Evolutionary conservation across 306 rosid genomes (phyloP).

Genomic region (Geum urbanum): DNA sequence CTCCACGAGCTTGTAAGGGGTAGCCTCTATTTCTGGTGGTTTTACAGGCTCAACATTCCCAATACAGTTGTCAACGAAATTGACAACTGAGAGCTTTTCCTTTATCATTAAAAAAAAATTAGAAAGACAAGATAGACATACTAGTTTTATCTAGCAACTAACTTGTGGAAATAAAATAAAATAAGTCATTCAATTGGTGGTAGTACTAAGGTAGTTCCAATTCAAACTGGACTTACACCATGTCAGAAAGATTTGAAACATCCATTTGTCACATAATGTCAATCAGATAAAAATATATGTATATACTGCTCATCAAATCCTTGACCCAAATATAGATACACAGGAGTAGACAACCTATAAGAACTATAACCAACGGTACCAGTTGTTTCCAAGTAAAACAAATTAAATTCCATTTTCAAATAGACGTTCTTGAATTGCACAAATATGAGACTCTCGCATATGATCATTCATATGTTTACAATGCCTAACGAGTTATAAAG

Average conservation of each 20-base stretch:
- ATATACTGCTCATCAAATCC: not conserved
- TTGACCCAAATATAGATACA: not conserved
- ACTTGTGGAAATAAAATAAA: not conserved
- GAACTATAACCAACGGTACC: too few species aligned
- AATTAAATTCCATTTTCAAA: too few species aligned
- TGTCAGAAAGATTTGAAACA: not conserved
- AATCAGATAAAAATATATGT: not conserved
- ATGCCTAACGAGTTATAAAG: not conserved
- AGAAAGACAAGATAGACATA: not conserved
- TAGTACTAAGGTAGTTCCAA: too few species aligned
- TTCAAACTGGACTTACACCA: not conserved
- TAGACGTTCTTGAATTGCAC: too few species aligned
- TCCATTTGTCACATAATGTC: not conserved
- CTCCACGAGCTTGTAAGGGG: constrained; percentile 72
- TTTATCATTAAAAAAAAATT: constrained; percentile 28
- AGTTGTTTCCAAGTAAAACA: too few species aligned
- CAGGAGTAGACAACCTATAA: not conserved
- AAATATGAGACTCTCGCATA: too few species aligned
- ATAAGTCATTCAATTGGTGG: too few species aligned
- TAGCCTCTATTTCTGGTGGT: constrained; percentile 54
- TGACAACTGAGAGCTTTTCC: constrained; percentile 58
- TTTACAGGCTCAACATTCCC: constrained; percentile 41
- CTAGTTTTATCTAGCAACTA: not conserved
- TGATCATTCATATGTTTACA: not conserved
- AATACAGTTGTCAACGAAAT: constrained; percentile 60